Evolutionary conservation across 2,329 filamentous ascomycete species (phyloP).

Genomic region (Huntiella savannae): DNA sequence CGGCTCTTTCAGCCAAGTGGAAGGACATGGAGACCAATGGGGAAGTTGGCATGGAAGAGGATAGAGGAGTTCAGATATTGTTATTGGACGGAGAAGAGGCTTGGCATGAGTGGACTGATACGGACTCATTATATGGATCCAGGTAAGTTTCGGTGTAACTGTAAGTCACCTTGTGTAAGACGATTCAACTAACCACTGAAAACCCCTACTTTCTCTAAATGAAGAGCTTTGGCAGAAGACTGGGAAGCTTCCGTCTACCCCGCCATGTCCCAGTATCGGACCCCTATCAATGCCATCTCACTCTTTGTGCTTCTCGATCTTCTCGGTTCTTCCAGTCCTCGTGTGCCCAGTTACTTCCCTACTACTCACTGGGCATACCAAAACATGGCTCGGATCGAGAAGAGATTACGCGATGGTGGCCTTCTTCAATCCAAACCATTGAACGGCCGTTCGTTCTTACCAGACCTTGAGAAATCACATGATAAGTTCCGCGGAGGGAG

Average conservation of each 20-base stretch:
- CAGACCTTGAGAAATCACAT: constrained; percentile 36
- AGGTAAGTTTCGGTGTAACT: constrained; percentile 29
- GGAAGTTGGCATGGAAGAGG: constrained; percentile 43
- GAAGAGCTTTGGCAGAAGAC: constrained; percentile 50
- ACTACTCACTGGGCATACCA: constrained; percentile 89
- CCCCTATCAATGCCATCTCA: constrained; percentile 57
- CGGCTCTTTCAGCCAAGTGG: constrained; percentile 67
- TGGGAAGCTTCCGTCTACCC: constrained; percentile 60
- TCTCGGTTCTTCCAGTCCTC: constrained; percentile 50
- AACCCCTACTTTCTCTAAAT: not conserved
- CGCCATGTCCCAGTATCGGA: constrained; percentile 55
- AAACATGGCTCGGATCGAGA: constrained; percentile 54
- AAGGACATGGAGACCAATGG: constrained; percentile 45
- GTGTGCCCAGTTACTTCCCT: constrained; percentile 68
- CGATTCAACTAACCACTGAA: constrained; percentile 1
- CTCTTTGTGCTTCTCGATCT: constrained; percentile 87
- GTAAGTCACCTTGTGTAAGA: not conserved
- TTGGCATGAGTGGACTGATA: constrained; percentile 59
- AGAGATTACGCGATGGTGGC: constrained; percentile 46
- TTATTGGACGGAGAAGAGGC: constrained; percentile 91
- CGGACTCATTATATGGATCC: constrained; percentile 76
- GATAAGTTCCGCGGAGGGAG: constrained; percentile 29
- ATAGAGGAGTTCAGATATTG: constrained; percentile 72
- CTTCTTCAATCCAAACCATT: constrained; percentile 41
- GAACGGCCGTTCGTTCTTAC: constrained; percentile 34